phyloP scores from a whole-genome alignment of 495 filamentous ascomycete genomes.

The Barbatosphaeria neglecta region DNA sequence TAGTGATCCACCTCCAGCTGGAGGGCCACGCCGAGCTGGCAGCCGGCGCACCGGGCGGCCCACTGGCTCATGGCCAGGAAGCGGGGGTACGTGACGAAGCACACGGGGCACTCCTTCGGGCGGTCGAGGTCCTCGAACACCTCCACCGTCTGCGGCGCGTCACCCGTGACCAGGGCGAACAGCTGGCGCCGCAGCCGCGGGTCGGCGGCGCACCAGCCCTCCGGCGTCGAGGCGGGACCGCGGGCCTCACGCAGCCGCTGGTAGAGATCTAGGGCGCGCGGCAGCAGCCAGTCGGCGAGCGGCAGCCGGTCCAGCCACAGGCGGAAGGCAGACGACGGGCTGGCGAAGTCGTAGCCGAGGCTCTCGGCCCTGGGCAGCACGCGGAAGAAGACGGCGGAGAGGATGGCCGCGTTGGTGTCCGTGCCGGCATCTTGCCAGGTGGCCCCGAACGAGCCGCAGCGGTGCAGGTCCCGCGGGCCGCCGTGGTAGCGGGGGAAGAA shows the following conservation, averaged over 20 bases:
- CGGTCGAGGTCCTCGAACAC: not conserved
- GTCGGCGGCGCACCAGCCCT: not conserved
- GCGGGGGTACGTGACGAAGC: not conserved
- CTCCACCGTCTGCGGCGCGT: not conserved
- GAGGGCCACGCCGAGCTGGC: not conserved
- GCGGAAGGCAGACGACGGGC: not conserved
- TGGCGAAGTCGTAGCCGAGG: not conserved
- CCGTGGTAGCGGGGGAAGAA: slow-evolving; percentile 14
- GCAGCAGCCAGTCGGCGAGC: not conserved
- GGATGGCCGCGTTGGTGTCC: not conserved
- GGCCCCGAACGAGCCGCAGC: not conserved
- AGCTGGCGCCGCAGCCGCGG: not conserved
- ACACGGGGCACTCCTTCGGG: not conserved
- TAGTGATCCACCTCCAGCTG: not conserved
- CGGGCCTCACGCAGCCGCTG: not conserved
- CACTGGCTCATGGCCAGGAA: not conserved
- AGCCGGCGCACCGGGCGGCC: not conserved
- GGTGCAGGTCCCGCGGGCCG: not conserved
- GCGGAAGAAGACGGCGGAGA: not conserved
- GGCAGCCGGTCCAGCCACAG: slow-evolving; percentile 1
- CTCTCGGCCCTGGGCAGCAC: not conserved
- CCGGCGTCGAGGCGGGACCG: not conserved
- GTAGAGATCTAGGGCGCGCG: not conserved
- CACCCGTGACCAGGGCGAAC: not conserved
- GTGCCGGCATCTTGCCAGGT: not conserved